Conservation (phyloP, 129 eudicot genomes). For the Artemisia tridentata region DNA sequence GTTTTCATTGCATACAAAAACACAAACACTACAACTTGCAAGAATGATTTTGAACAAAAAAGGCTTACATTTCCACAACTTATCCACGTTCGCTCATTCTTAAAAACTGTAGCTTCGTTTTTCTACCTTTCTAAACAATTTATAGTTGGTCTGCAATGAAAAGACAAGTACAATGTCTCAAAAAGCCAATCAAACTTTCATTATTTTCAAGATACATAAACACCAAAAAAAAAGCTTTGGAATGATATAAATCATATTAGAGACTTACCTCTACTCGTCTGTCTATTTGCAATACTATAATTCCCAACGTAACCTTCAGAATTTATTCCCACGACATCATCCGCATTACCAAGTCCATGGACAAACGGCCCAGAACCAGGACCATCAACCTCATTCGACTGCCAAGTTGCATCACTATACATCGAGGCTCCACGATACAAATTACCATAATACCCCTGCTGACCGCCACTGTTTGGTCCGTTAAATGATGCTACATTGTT, state of each 20-base stretch:
- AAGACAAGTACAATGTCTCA: slow-evolving; percentile 6
- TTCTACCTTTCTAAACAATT: slow-evolving; percentile 12
- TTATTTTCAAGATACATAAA: background rate
- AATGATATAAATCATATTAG: background rate
- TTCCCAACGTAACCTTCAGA: slow-evolving; percentile 69
- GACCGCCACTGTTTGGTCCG: slow-evolving; percentile 40
- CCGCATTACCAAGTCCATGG: slow-evolving; percentile 56
- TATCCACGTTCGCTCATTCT: slow-evolving; percentile 6
- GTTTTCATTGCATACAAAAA: slow-evolving; percentile 12
- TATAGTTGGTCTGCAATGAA: background rate
- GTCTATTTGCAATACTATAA: slow-evolving; percentile 67
- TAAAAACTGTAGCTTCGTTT: background rate
- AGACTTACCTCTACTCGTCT: slow-evolving; percentile 66
- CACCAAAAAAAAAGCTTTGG: background rate
- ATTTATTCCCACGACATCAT: slow-evolving; percentile 45
- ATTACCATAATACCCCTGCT: slow-evolving; percentile 58
- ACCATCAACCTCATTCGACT: slow-evolving; percentile 55
- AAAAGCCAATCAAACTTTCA: background rate
- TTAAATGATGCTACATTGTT: slow-evolving; percentile 40
- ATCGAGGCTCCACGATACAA: slow-evolving; percentile 49
- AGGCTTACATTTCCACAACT: slow-evolving; percentile 1
- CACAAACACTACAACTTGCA: background rate
- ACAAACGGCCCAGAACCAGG: slow-evolving; percentile 59
- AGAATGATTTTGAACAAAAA: background rate
- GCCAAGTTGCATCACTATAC: slow-evolving; percentile 78